Base-by-base conservation (phyloP, 805 yeast genomes). In the Starmerella stigmatis region DNA sequence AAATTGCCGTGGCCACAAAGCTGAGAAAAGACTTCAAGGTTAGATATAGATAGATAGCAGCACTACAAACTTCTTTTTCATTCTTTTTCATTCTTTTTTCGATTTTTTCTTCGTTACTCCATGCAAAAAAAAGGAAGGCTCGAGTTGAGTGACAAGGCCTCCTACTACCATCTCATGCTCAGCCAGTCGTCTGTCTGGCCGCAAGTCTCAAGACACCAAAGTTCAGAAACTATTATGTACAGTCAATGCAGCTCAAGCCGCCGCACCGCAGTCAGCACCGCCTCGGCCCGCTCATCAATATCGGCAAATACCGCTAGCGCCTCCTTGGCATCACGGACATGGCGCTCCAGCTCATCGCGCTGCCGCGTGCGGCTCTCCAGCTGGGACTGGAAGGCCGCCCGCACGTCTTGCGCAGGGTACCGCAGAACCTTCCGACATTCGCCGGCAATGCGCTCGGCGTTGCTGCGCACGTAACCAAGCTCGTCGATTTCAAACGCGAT, bases 381-480 rank as follows among this genome's bases (percentile, higher is more conserved):
- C 38, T 74, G 63, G 0, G 77, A 66, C 54, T 82, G 88, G 64
- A 82, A 75, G 37, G 75, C 74, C 35, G 75, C 73, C 54, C 81
- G 74, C 5, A 92, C 84, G 57, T 86, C 95, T 52, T 86, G 77
- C 0, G 84, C 73, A 5, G 97, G 97, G 57, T 72, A 79, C 57
- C 74, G 76, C 56, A 92, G 68, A 2, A 92, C 95, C 54, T 77
- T 77, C 23, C 92, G 71, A 47, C 86, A 83, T 59, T 89, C 97
- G 53, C 75, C 77, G 0, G 94, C 71, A 7, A 92, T 74, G 49
- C 98, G 71, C 39, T 72, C 73, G 1, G 95, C 78, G 60, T 88
- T 89, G 36, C 69, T 56, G 54, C 82, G 92, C 11, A 83, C 78
- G 57, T 86, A 92, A 49, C 88, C 96, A 54, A 78, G 63, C 13